Base-by-base conservation (phyloP, 805 yeast species). In the Metschnikowia proteae region DNA sequence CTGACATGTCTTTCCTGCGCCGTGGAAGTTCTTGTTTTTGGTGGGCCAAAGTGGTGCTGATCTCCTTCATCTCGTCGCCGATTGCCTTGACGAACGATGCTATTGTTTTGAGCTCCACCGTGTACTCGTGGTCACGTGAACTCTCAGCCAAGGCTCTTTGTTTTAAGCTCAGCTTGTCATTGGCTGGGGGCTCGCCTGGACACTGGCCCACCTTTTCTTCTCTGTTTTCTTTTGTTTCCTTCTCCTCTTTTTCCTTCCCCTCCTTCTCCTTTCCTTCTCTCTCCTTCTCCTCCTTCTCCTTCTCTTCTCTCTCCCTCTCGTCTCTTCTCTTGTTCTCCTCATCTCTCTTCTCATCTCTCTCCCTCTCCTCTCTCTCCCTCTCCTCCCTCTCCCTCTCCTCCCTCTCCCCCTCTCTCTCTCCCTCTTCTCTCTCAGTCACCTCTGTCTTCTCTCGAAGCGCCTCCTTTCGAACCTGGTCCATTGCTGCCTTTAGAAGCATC, bases 31-130 rank as follows among this genome's bases (percentile, higher is more conserved):
- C 23, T 9, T 17, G 38, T 31, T 29, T 28, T 23, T 26, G 31
- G 11, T 31, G n/a, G 25, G 45, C 41, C 25, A 47, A 38, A 5
- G 37, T 43, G 17, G 30, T 30, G 30, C 46, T 43, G 22, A 47
- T 38, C 17, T 43, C 26, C 26, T 23, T 28, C 30, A 47, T 47
- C 25, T 43, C 48, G 34, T 44, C 23, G 10, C 50, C 48, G 7
- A 47, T 47, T 22, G 32, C 32, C 28, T 38, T 32, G 26, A 47
- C 43, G 6, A 25, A 36, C 3, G 27, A 33, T 3, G 50, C 37
- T 34, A 47, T 34, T 28, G 32, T 28, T 23, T 13, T 29, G 29
- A 43, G 46, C 11, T 43, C 29, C 9, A 5, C 40, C 22, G 17
- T 22, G 35, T 42, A 42, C 17, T 41, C 45, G 7, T 10, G 3